Base-by-base conservation (phyloP, 2,329 filamentous ascomycete genomes). In the Cryphonectria naterciae region DNA sequence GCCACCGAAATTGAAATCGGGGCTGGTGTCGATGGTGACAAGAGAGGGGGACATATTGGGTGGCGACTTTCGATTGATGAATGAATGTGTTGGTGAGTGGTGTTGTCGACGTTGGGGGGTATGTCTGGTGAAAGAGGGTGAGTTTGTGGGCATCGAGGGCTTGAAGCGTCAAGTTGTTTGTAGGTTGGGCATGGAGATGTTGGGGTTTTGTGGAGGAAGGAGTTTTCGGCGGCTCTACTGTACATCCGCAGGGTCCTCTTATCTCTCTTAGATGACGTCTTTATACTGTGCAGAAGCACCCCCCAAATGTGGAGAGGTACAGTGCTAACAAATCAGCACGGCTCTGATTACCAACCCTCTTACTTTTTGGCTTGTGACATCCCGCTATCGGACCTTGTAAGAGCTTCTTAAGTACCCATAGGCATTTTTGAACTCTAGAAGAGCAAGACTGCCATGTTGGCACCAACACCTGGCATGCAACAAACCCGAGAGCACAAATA, bases 21-120 rank as follows among this genome's bases (percentile, higher is more conserved):
- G 82, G 74, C 84, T 85, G 56, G 83, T 83, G 78, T 89, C 88
- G 80, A 89, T 83, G 76, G 84, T 85, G 74, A 88, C 79, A 75
- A 86, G 78, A 65, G 84, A 83, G 76, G 86, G 86, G 67, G 85
- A 81, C 86, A 88, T 87, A 74, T 64, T 68, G 65, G 39, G 39
- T 35, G 22, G 67, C n/a, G 46, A 60, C 46, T 28, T 52, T 28
- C 39, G 58, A n/a, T 60, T 37, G 15, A 35, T 60, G 25, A 35
- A 35, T 60, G 56, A 25, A 58, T 13, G 28, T 39, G 39, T 19
- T 43, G 19, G 37, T 39, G 32, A 74, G 32, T 70, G 65, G 54
- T 52, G 65, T 56, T 65, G 72, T 43, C 17, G 68, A 17, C 35
- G 56, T 54, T 35, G 25, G 35, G 19, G 8, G 4, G 43, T 52